Percentiles rank a stretch among this genome's conserved stretches.
Conservation (phyloP, 2,329 filamentous ascomycete genomes). For the Metarhizium sp. region DNA sequence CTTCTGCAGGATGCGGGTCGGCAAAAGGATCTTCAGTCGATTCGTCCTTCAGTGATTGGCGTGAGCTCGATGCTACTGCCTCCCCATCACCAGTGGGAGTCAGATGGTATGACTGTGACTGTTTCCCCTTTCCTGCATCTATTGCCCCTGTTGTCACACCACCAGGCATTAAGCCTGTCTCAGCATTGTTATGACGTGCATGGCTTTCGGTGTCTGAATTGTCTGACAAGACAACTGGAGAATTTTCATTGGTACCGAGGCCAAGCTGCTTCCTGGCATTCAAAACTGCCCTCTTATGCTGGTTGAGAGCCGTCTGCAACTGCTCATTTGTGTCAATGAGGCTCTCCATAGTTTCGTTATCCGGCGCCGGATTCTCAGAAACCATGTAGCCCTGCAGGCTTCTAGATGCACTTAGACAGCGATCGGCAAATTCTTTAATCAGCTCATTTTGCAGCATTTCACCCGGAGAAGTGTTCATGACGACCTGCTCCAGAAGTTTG, state of each 20-base stretch:
- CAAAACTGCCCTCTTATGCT: slow-evolving; percentile 75
- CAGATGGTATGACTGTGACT: slow-evolving; percentile 18
- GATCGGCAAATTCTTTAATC: slow-evolving; percentile 81
- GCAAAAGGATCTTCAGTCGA: slow-evolving; percentile 26
- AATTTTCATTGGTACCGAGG: slow-evolving; percentile 18
- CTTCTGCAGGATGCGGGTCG: slow-evolving; percentile 15
- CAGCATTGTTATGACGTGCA: background rate
- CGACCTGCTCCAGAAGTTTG: slow-evolving; percentile 82
- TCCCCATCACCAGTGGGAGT: slow-evolving; percentile 9
- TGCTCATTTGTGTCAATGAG: slow-evolving; percentile 94
- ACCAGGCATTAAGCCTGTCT: background rate
- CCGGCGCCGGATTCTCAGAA: slow-evolving; percentile 67
- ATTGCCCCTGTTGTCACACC: background rate
- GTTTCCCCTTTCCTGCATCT: slow-evolving; percentile 25
- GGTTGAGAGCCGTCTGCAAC: slow-evolving; percentile 69
- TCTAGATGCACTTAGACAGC: slow-evolving; percentile 71
- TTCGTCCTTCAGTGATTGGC: slow-evolving; percentile 14
- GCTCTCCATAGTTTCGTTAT: slow-evolving; percentile 88
- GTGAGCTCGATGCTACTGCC: slow-evolving; percentile 14
- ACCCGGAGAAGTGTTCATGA: slow-evolving; percentile 69
- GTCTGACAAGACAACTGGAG: slow-evolving; percentile 15
- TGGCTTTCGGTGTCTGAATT: slow-evolving; percentile 16
- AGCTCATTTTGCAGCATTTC: slow-evolving; percentile 80
- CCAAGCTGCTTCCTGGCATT: slow-evolving; percentile 48
- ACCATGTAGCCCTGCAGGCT: slow-evolving; percentile 83